A percentile compares a stretch with the other conserved stretches of the same genome.
Conservation (phyloP, 352 stramenopile genomes). For the Globisporangium cylindrosporum region DNA sequence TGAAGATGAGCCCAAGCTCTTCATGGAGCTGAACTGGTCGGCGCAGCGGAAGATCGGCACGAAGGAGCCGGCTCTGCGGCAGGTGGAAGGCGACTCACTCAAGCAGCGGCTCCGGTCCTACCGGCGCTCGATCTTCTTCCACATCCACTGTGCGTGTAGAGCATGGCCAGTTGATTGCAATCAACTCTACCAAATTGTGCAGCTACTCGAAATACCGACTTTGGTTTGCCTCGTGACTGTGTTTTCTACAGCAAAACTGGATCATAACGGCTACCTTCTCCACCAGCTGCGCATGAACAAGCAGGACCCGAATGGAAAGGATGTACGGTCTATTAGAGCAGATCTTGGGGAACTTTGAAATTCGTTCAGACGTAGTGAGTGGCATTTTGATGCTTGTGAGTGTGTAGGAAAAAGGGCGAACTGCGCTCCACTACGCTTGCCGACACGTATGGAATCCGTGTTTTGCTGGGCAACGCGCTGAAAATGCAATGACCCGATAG, state of each 20-base stretch:
- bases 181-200: too few relatives aligned
- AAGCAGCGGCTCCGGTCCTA: constrained; percentile 65
- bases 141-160: constrained; percentile 55
- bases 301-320: constrained; percentile 74
- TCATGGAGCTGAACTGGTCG: constrained; percentile 68
- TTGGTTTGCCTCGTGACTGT: constrained; percentile 1
- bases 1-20: constrained; percentile 55
- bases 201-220: background rate
- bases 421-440: constrained; percentile 71
- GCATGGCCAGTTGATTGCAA: too few relatives aligned
- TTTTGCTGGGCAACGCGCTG: background rate
- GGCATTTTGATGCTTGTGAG: background rate
- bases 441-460: constrained; percentile 37
- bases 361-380: background rate
- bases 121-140: constrained; percentile 71
- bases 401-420: constrained; percentile 68
- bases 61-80: constrained; percentile 59
- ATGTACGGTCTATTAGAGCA: constrained; percentile 30
- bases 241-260: constrained; percentile 47
- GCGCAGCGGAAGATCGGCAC: constrained; percentile 60
- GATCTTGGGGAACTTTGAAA: too few relatives aligned
- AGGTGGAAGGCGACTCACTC: constrained; percentile 71
- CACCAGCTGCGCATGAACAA: constrained; percentile 59
- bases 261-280: constrained; percentile 62
- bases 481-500: background rate